Evolutionary conservation across 2,329 filamentous ascomycete species (phyloP).

Genomic region (Penicillium sp.): DNA sequence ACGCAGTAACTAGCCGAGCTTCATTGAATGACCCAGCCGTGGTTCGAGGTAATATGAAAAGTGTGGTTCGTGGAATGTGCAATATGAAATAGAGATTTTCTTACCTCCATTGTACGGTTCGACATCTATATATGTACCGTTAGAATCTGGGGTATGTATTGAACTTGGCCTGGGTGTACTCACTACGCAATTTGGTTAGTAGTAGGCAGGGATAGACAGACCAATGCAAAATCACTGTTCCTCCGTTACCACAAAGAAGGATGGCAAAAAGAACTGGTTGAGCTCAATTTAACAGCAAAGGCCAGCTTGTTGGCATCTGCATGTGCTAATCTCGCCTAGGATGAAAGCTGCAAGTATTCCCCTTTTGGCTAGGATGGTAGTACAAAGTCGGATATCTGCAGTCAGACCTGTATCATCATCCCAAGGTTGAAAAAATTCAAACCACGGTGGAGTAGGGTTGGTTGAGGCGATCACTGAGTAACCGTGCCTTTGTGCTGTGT

Average conservation of each 20-base stretch:
- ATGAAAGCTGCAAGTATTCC: neutral
- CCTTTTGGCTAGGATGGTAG: conserved; percentile 1
- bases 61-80: neutral
- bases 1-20: conserved; percentile 8
- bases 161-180: neutral
- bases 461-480: neutral
- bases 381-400: conserved; percentile 5
- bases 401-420: conserved; percentile 10
- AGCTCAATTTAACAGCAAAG: conserved; percentile 10
- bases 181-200: conserved; percentile 2
- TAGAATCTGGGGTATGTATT: neutral
- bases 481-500: conserved; percentile 1
- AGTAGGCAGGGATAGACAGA: neutral
- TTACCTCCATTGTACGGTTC: conserved; percentile 13
- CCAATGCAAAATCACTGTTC: neutral
- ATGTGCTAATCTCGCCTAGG: conserved; percentile 7
- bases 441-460: neutral
- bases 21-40: conserved; percentile 5
- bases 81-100: neutral
- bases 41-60: neutral
- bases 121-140: conserved; percentile 1
- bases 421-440: neutral
- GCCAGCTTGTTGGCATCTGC: conserved; percentile 6
- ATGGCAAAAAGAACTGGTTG: conserved; percentile 3
- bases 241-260: neutral